Percentiles rank a stretch among this genome's conserved stretches.
Conservation (phyloP, 352 stramenopile species). For the Pythium biforme region DNA sequence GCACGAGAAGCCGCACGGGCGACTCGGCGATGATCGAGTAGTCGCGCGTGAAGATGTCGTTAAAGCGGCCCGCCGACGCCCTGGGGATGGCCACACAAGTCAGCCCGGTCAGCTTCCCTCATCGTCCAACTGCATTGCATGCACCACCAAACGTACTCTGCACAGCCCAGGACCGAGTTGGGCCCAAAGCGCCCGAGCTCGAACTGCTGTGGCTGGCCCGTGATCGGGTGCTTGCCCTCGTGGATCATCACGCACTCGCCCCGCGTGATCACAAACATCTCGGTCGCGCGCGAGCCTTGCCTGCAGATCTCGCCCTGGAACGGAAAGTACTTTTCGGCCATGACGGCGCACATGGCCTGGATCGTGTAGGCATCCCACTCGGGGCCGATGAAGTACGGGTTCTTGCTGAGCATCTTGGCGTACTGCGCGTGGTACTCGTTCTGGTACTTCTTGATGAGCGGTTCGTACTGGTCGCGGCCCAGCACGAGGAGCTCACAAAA, state of each 20-base stretch:
- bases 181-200: slow-evolving; percentile 69
- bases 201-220: slow-evolving; percentile 53
- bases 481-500: slow-evolving; percentile 79
- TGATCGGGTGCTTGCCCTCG: slow-evolving; percentile 76
- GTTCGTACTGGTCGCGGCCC: slow-evolving; percentile 78
- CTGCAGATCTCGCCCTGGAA: slow-evolving; percentile 76
- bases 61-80: slow-evolving; percentile 76
- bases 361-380: slow-evolving; percentile 85
- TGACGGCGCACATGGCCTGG: slow-evolving; percentile 82
- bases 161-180: slow-evolving; percentile 76
- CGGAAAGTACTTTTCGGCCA: slow-evolving; percentile 80
- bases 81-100: too few relatives aligned
- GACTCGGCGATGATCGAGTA: slow-evolving; percentile 78
- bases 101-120: too few relatives aligned
- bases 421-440: slow-evolving; percentile 84
- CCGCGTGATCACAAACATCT: slow-evolving; percentile 75
- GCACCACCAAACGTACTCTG: slow-evolving; percentile 50
- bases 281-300: slow-evolving; percentile 67
- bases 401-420: slow-evolving; percentile 72
- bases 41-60: slow-evolving; percentile 74
- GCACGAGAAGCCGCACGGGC: slow-evolving; percentile 71
- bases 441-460: slow-evolving; percentile 81
- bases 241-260: slow-evolving; percentile 76
- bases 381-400: slow-evolving; percentile 70
- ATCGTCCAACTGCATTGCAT: too few relatives aligned